phyloP scores from a whole-genome alignment of 495 filamentous ascomycete species.

The Penicillium herquei region DNA sequence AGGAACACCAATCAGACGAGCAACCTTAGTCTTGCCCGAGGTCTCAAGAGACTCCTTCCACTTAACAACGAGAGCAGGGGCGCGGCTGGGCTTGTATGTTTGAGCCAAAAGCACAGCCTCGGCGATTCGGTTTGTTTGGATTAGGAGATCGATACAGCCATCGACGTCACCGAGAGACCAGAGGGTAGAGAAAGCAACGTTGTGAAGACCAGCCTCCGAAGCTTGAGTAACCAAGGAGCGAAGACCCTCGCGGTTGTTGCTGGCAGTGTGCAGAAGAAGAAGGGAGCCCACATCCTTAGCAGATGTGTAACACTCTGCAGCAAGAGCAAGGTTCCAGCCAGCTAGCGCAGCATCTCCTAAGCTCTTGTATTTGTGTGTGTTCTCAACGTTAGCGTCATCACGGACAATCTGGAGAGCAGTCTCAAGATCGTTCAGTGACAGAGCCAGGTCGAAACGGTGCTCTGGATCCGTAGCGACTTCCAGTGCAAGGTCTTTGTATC shows the following conservation, averaged over 20 bases:
- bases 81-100: constrained; percentile 86
- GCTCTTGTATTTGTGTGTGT: constrained; percentile 86
- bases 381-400: constrained; percentile 73
- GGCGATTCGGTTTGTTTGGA: constrained; percentile 71
- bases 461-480: constrained; percentile 95
- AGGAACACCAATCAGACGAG: constrained; percentile 79
- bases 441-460: constrained; percentile 92
- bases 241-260: constrained; percentile 71
- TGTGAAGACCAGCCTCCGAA: constrained; percentile 73
- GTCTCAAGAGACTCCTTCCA: constrained; percentile 85
- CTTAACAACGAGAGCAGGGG: constrained; percentile 60
- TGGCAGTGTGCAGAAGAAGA: constrained; percentile 81
- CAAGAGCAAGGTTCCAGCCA: constrained; percentile 82
- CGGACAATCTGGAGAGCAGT: constrained; percentile 83
- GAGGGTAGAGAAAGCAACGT: constrained; percentile 85
- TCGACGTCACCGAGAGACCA: constrained; percentile 85
- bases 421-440: constrained; percentile 77
- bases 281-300: constrained; percentile 89
- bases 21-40: constrained; percentile 76
- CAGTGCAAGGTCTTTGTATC: constrained; percentile 91
- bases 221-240: constrained; percentile 69
- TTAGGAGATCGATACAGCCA: constrained; percentile 76
- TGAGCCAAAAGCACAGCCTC: constrained; percentile 90
- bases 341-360: constrained; percentile 88
- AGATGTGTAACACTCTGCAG: constrained; percentile 87